Evolutionary conservation across 768 basidiomycete genomes (phyloP), one percentile per base, ranked within the genome.

Genomic region (Russula earlei): DNA sequence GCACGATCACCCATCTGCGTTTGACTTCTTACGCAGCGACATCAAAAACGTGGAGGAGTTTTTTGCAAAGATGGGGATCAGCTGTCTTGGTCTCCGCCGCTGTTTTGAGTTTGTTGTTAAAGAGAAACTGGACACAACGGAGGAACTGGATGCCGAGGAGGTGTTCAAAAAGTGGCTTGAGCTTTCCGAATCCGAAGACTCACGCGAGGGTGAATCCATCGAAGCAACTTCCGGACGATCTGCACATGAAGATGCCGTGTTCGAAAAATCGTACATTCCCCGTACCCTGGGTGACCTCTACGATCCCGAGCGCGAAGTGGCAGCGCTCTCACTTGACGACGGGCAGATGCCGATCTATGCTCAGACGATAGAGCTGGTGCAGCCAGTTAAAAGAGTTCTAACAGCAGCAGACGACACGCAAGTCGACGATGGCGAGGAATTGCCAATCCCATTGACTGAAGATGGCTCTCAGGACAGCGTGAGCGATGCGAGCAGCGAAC

Each of bases 1-100:
- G 65, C 94, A 97, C 66, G 95, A 98, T 69, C 96, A 99, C 64
- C 96, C 95, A 0, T 77, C 86, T 27, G 91, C 96, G 0, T 97
- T 93, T 67, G 95, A 99, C 69, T 99, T 99, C 71, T 77, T 99
- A 36, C 84, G 94, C 25, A 83, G 78, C 43, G 96, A 99, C 69
- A 79, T 99, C 48, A 84, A 83, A 63, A 98, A 99, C 67, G 76
- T 93, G 41, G 92, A 96, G 57, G 94, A 93, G 34, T 99, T 88
- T 69, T 99, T 97, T 68, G 77, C 79, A 5, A 75, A 83, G 60
- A 77, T 82, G 19, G 90, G 87, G 0, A 85, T 90, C 48, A 71
- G 66, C 50, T 84, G 85, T 60, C 74, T 99, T 24, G 93, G 94
- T 14, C 70, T 96, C 15, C 72, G 87, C 47, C 74, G 83, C 41